Evolutionary conservation across 2,329 filamentous ascomycete species (phyloP).

Genomic region (Aotearoamyces nothofagi): DNA sequence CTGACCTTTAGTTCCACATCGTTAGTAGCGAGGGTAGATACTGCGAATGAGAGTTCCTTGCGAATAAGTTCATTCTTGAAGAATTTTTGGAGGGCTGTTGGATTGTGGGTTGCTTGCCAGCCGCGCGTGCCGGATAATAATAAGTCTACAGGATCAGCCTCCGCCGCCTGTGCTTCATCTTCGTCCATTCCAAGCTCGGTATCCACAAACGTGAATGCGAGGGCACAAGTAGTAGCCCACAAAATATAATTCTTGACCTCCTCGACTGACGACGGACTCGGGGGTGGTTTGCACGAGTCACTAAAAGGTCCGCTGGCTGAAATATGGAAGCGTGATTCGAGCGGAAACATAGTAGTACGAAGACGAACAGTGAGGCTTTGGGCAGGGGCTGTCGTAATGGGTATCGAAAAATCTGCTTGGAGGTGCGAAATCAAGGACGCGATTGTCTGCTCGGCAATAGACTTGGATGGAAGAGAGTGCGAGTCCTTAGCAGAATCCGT

Average conservation of each 20-base stretch:
- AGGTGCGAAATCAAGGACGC: slow-evolving; percentile 25
- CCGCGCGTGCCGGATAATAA: not conserved
- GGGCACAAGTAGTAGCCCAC: slow-evolving; percentile 11
- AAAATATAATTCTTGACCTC: slow-evolving; percentile 13
- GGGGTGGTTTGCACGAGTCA: slow-evolving; percentile 7
- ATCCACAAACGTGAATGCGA: slow-evolving; percentile 7
- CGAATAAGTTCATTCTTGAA: not conserved
- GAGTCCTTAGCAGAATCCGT: slow-evolving; percentile 9
- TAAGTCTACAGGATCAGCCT: not conserved
- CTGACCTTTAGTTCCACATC: too few species aligned
- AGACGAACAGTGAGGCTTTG: slow-evolving; percentile 22
- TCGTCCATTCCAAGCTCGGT: not conserved
- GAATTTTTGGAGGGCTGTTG: not conserved
- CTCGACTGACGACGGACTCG: slow-evolving; percentile 4
- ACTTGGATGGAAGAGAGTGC: slow-evolving; percentile 10
- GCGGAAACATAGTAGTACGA: slow-evolving; percentile 9
- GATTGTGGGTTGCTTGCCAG: not conserved
- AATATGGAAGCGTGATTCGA: slow-evolving; percentile 5
- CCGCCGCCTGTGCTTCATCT: too few species aligned
- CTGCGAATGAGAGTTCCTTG: not conserved
- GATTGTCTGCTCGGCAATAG: slow-evolving; percentile 24
- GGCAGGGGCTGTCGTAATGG: slow-evolving; percentile 15
- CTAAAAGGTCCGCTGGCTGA: slow-evolving; percentile 4
- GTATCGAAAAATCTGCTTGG: slow-evolving; percentile 25
- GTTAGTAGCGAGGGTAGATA: too few species aligned